Base-by-base conservation (phyloP, 805 yeast genomes). In the Metahyphopichia silvanorum region DNA sequence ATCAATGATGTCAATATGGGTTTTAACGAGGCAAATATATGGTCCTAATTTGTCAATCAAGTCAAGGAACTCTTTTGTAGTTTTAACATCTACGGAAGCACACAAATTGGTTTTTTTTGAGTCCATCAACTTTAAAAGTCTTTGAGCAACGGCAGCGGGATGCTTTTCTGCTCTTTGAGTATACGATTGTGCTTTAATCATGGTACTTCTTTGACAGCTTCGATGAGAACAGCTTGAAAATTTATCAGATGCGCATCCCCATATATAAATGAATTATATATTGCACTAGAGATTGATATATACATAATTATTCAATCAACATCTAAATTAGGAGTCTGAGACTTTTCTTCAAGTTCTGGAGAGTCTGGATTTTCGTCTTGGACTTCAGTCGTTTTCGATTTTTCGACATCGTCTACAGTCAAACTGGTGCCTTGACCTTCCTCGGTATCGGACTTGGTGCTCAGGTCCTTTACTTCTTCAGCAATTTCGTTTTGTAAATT, bases 1-100 rank as follows among this genome's bases (percentile, higher is more conserved):
- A 37, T 83, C 88, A 27, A 93, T 70, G 39, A 91, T 86, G 57
- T 93, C 99, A 35, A 93, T 80, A 55, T 93, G 99, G 4, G 98
- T 89, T 66, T 93, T 93, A 29, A 88, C 86, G 29, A 93, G 65
- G 60, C 96, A 89, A 35, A 93, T 85, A 55, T 77, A 80, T 4
- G 99, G 98, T 4, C 97, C 98, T 30, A 93, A 69, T 34, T 71
- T 71, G 34, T 91, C 97, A 14, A 84, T 73, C 32, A 91, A 71
- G 1, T 53, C 49, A 29, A 93, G 67, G 31, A 93, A 72, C 52
- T 93, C 96, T 5, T 55, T 54, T 4, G 96, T 88, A 21, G 85
- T 79, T 38, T 77, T 75, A 16, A 93, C 94, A 57, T 93, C 99
- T 10, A 91, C 77, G 7, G 97, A 88, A 8, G 97, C 97, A 69